Base-by-base conservation (phyloP, 305 asterid genomes). In the Fraxinus sp. region DNA sequence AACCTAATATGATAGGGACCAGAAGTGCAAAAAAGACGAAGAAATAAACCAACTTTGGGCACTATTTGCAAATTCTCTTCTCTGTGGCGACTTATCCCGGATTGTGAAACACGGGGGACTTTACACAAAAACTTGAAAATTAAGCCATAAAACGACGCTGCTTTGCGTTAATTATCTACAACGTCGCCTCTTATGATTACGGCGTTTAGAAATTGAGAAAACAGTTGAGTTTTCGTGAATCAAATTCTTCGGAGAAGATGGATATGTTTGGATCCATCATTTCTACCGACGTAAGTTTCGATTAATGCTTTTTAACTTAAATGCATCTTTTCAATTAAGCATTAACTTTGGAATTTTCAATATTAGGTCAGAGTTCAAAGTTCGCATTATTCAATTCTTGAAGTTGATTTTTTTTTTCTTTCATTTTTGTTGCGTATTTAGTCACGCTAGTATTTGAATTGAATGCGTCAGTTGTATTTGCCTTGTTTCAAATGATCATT, bases 201-300 rank as follows among this genome's bases (percentile, higher is more conserved):
- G 28, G 32, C 32, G 32, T 20, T 20, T 1, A 2, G n/a, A 11
- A 68, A 24, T 13, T 28, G n/a, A 28, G 37, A 28, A 24, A 28
- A 68, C 74, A 13, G n/a, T 10, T 10, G 74, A 28, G 1, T 20
- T 11, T 66, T 24, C 74, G 20, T 3, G 37, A 26, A 68, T 26
- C 37, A 68, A 68, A 68, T 26, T 68, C 18, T 76, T 82, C 14
- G 82, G 80, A 37, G 81, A 30, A 39, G 49, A 89, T 91, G 94
- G 89, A 86, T 70, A 2, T 89, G 62, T 77, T 91, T 22, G 92
- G 91, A 81, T 86, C 92, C 85, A 80, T 0, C 87, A 55, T 88
- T 68, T 37, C 88, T 33, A 3, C 85, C 84, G 91, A 91, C 78
- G 94, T 91, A 83, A 26, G 78, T 10, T 78, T 81, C 3, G 70